Evolutionary conservation across 345 rosid species (phyloP).

Genomic region (Jatropha curcas): DNA sequence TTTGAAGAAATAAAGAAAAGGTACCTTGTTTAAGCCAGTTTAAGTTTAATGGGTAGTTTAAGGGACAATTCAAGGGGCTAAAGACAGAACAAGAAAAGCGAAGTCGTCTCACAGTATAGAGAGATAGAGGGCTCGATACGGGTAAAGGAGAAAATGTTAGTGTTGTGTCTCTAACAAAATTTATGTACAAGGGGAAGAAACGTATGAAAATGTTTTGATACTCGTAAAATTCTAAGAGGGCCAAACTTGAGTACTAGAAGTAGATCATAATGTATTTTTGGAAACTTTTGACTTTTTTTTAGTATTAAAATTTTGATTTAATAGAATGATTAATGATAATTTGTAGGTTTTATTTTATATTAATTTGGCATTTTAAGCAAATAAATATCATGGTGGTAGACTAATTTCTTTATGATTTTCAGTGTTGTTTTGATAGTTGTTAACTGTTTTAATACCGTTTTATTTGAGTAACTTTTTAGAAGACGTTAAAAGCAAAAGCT

Average conservation of each 20-base stretch:
- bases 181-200: not conserved
- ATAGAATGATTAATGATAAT: not conserved
- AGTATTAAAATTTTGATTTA: not conserved
- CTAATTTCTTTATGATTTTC: no score
- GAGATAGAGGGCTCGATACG: constrained; percentile 1
- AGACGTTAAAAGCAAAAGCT: no score
- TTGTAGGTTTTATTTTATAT: no score
- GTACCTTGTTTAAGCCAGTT: constrained; percentile 17
- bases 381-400: no score
- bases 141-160: not conserved
- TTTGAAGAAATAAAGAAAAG: constrained; percentile 8
- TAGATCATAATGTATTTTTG: no score
- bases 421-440: no score
- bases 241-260: not conserved
- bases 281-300: no score
- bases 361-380: no score
- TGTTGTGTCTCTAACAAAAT: constrained; percentile 6
- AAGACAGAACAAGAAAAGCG: not conserved
- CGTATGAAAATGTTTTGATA: not conserved
- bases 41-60: constrained; percentile 1
- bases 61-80: constrained; percentile 1
- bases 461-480: no score
- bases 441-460: no score
- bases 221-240: not conserved
- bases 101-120: not conserved